Evolutionary conservation across 345 rosid species (phyloP), one percentile per base, ranked within the genome.

Genomic region (Arabis hirsuta): DNA sequence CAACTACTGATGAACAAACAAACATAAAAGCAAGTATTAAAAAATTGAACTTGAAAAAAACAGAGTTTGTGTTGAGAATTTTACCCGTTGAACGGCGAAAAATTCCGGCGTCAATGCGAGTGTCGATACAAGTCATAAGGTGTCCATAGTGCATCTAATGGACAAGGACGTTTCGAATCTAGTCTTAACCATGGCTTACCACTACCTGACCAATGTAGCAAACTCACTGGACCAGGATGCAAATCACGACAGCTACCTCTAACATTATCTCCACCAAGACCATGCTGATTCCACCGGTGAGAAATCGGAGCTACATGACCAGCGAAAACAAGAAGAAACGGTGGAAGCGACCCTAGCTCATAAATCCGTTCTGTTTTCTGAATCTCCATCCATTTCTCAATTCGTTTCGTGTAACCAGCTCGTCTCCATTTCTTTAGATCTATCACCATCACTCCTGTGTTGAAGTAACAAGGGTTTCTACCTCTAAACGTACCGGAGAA

Each of bases 391-490:
- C 96, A 89, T 71, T 81, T 80, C 90, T 89, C 96, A 0, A 89
- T 85, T 52, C 83, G 79, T 59, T 72, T 85, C 55, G 96, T 87
- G 78, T 84, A 89, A 9, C 87, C 85, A 70, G 64, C 85, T 65
- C 72, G 55, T 74, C 96, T 73, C 96, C 96, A 89, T 61, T 69
- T 76, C 65, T 51, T 81, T 51, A 89, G 83, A 80, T 89, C 92
- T 47, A 89, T 87, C 82, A 89, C 92, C 96, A 89, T 89, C 74
- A 89, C 96, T 4, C 96, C 96, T 0, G 96, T 89, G 82, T 89
- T 89, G 81, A 89, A 89, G 72, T 87, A 89, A 48, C 96, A 89
- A 16, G 88, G 86, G 13, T 48, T 81, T 67, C 91, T 76, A 8
- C 84, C 84, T 7, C 29, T 55, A 63, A 89, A 89, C n/a, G 88